phyloP scores from a whole-genome alignment of 2,329 filamentous ascomycete genomes.

The Pestalotiopsis sp. region DNA sequence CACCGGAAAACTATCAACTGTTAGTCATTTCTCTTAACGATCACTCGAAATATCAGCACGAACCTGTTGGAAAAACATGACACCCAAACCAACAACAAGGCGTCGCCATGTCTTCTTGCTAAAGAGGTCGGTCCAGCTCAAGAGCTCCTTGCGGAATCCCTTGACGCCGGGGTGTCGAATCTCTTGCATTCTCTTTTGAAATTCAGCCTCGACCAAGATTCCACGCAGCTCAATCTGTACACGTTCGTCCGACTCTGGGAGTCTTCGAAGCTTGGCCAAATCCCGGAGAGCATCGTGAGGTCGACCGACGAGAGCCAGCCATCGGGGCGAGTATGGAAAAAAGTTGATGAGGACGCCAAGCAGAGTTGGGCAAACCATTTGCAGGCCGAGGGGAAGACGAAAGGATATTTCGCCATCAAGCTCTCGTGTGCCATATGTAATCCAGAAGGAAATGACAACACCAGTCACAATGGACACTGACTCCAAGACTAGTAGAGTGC shows the following conservation, averaged over 20 bases:
- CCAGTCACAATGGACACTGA: slow-evolving; percentile 53
- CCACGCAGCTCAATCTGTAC: slow-evolving; percentile 50
- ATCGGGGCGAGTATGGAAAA: slow-evolving; percentile 48
- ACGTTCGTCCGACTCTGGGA: slow-evolving; percentile 43
- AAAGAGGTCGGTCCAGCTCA: slow-evolving; percentile 50
- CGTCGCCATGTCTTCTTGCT: slow-evolving; percentile 43
- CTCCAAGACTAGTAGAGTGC: slow-evolving; percentile 50
- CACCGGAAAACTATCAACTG: no score
- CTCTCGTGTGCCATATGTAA: slow-evolving; percentile 52
- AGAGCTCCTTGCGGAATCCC: slow-evolving; percentile 44
- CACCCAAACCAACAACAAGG: slow-evolving; percentile 39
- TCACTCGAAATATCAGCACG: no score
- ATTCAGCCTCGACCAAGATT: slow-evolving; percentile 50
- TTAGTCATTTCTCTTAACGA: no score
- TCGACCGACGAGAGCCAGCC: slow-evolving; percentile 42
- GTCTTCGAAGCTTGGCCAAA: slow-evolving; percentile 40
- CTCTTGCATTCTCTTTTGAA: slow-evolving; percentile 43
- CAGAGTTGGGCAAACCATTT: slow-evolving; percentile 42
- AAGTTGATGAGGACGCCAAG: slow-evolving; percentile 43
- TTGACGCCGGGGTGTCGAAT: slow-evolving; percentile 37
- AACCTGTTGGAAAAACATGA: slow-evolving; percentile 17
- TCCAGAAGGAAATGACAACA: slow-evolving; percentile 55
- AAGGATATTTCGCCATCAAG: slow-evolving; percentile 44
- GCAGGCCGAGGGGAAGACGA: slow-evolving; percentile 48
- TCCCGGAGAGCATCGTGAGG: slow-evolving; percentile 39